Evolutionary conservation across 768 basidiomycete genomes (phyloP).

Genomic region (Tylopilus balloui): DNA sequence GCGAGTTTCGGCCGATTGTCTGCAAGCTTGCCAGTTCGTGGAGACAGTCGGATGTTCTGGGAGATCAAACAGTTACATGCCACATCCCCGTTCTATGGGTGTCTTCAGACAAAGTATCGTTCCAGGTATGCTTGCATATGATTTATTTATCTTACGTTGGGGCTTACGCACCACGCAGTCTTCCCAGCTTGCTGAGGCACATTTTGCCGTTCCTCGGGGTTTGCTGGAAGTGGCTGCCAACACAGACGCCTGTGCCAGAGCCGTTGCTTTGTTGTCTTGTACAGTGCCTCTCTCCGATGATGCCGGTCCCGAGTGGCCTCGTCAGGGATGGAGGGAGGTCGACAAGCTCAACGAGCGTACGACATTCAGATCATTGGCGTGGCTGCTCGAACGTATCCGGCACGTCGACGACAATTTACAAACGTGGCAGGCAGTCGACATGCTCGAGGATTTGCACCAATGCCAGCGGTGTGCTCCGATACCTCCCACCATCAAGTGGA

Average conservation of each 20-base stretch:
- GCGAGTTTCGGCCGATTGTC: constrained; percentile 73
- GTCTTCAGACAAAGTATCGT: constrained; percentile 38
- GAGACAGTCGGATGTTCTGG: constrained; percentile 61
- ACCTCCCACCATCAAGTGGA: constrained; percentile 75
- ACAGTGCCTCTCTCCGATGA: constrained; percentile 65
- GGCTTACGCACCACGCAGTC: constrained; percentile 38
- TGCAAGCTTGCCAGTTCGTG: constrained; percentile 71
- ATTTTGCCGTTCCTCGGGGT: constrained; percentile 59
- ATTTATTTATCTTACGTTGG: not conserved
- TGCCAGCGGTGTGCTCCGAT: constrained; percentile 83
- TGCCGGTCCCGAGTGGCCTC: constrained; percentile 77
- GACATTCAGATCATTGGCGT: constrained; percentile 77
- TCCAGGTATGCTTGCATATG: constrained; percentile 45
- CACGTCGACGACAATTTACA: constrained; percentile 62
- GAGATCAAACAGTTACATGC: constrained; percentile 49
- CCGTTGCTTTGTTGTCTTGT: constrained; percentile 76
- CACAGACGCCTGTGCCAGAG: constrained; percentile 63
- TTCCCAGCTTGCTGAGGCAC: constrained; percentile 48
- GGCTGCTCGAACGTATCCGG: constrained; percentile 82
- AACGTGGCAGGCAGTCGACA: constrained; percentile 60
- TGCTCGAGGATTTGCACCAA: constrained; percentile 42
- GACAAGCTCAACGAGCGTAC: constrained; percentile 83
- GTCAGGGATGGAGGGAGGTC: constrained; percentile 68
- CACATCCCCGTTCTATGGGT: constrained; percentile 67
- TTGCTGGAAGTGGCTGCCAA: constrained; percentile 48